Evolutionary conservation across 768 basidiomycete genomes (phyloP), one percentile per base, ranked within the genome.

Genomic region (Suillus decipiens): DNA sequence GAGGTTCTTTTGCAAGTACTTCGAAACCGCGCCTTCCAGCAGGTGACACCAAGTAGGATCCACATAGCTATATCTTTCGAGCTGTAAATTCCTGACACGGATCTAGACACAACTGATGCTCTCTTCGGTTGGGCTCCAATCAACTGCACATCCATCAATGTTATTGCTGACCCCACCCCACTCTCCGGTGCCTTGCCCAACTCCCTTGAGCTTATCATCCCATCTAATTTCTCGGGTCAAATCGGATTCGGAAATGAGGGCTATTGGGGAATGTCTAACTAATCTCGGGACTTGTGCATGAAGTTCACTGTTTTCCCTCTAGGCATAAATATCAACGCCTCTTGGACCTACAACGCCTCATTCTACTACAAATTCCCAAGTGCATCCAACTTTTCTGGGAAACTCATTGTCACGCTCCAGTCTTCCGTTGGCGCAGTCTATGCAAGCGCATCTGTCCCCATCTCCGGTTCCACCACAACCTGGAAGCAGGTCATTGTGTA

Each of bases 11-110:
- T 59, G 62, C 0, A 64, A 87, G 86, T 89, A n/a, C 77, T 89
- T 3, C 87, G 85, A 71, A 90, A 90, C 68, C 78, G 88, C 22
- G 88, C 88, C 2, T 88, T 89, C 71, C 88, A 89, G 68, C 78
- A 84, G 65, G 85, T 88, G 34, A 78, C 81, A 4, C 81, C 87
- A 19, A 78, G 86, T 84, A 69, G 7, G 75, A 11, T 39, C 57
- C 10, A 34, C 14, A 2, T 37, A 33, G 10, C 24, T 3, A 58
- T 15, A 41, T 12, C 8, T 56, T 33, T 51, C 28, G 34, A 42
- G 7, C 1, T 56, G 22, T 47, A 15, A 28, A 59, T 57, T 60
- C 55, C 34, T 51, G 54, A 54, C 7, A 28, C 5, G 42, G 17
- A 6, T 22, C n/a, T 57, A 85, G 85, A 79, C 62, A 84, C 83